These are phyloP conservation scores for Elsinoe fawcettii DNA, from an alignment of 2,329 filamentous ascomycete genomes.

Conservation along the genomic window DNA sequence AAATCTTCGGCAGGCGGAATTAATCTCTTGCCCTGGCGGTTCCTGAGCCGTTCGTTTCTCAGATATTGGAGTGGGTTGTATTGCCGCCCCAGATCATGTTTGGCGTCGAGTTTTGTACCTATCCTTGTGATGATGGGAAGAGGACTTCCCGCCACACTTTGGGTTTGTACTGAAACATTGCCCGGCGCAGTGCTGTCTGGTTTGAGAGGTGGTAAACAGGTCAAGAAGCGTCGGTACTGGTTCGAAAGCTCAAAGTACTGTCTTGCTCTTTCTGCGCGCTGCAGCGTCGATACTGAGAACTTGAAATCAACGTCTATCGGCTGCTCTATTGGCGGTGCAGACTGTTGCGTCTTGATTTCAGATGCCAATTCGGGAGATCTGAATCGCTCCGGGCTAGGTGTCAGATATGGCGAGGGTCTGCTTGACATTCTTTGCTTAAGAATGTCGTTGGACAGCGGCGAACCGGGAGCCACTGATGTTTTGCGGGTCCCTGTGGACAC, in stretches of 20 bases:
- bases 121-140: constrained; percentile 34
- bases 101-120: constrained; percentile 31
- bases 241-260: constrained; percentile 77
- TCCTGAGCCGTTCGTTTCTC: constrained; percentile 78
- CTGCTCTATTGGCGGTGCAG: not conserved
- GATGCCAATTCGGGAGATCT: not conserved
- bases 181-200: constrained; percentile 35
- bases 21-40: constrained; percentile 66
- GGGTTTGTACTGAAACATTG: constrained; percentile 34
- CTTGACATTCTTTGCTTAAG: constrained; percentile 30
- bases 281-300: constrained; percentile 71
- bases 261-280: constrained; percentile 75
- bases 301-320: constrained; percentile 49
- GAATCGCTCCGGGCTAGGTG: constrained; percentile 44
- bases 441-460: constrained; percentile 16
- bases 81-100: constrained; percentile 51
- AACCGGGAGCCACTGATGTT: constrained; percentile 16
- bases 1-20: constrained; percentile 72
- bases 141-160: constrained; percentile 35
- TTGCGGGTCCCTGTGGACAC: constrained; percentile 14
- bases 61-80: constrained; percentile 94
- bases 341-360: not conserved
- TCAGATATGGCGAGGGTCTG: constrained; percentile 33
- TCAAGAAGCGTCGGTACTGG: constrained; percentile 74
- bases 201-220: constrained; percentile 67